These are phyloP conservation scores for Beauveria varroae DNA, from an alignment of 2,329 filamentous ascomycete species.

Conservation along the genomic window DNA sequence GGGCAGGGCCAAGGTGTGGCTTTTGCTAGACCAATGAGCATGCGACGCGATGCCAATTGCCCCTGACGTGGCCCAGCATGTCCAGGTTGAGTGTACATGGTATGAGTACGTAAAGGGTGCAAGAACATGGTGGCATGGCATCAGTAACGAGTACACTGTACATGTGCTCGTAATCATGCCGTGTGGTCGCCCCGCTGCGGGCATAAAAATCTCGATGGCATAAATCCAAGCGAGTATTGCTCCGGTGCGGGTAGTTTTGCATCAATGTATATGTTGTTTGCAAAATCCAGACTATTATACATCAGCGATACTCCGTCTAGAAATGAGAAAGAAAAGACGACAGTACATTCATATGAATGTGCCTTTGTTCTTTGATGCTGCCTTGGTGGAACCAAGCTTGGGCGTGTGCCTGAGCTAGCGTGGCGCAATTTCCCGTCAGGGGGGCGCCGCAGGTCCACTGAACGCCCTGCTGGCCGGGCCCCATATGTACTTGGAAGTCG, in stretches of 20 bases:
- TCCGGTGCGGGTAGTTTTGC: too few relatives aligned
- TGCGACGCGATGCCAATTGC: not conserved
- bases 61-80: not conserved
- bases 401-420: slow-evolving; percentile 3
- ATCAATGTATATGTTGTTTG: too few relatives aligned
- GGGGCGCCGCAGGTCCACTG: not conserved
- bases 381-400: not conserved
- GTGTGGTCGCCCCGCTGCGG: not conserved
- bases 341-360: not conserved
- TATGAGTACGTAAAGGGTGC: too few relatives aligned
- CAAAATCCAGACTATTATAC: too few relatives aligned
- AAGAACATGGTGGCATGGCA: not conserved
- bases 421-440: slow-evolving; percentile 5
- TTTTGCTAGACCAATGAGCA: not conserved
- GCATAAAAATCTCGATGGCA: not conserved
- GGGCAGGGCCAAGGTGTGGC: not conserved
- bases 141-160: not conserved
- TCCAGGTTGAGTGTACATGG: not conserved
- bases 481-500: not conserved
- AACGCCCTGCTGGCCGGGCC: not conserved
- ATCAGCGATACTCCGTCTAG: too few relatives aligned
- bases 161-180: not conserved
- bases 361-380: not conserved
- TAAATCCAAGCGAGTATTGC: not conserved
- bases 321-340: not conserved